These are phyloP conservation scores for Coelastrella sp. DNA, from an alignment of 139 green algal species.

Conservation along the genomic window DNA sequence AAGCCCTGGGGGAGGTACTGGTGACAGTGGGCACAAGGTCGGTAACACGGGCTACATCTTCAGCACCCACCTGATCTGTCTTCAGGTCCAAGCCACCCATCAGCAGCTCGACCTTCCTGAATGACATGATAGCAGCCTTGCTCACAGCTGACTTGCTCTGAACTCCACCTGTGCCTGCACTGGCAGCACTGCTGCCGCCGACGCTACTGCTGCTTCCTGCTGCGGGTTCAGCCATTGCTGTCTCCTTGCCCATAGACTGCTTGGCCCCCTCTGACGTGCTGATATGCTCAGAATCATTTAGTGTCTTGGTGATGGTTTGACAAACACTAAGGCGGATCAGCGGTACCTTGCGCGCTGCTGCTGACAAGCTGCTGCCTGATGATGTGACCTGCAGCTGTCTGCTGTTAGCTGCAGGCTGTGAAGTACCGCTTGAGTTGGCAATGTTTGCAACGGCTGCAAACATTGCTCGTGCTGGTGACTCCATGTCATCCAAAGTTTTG, in stretches of 20 bases:
- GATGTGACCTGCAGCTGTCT: neutral
- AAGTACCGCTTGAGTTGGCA: neutral
- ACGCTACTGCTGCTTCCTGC: neutral
- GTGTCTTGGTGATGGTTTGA: conserved; percentile 22
- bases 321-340: conserved; percentile 37
- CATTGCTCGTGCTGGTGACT: neutral
- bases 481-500: conserved; percentile 47
- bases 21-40: no score
- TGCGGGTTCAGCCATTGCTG: no score
- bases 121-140: conserved; percentile 79
- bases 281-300: neutral
- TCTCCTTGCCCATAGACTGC: no score
- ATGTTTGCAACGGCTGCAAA: neutral
- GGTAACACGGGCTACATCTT: no score
- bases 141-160: conserved; percentile 16
- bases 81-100: conserved; percentile 67
- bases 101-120: conserved; percentile 79
- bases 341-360: conserved; percentile 2
- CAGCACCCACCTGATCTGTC: conserved; percentile 59
- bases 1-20: no score
- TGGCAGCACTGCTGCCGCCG: neutral
- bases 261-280: no score
- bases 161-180: neutral
- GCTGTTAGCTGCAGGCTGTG: neutral
- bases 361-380: conserved; percentile 10